Evolutionary conservation across 306 rosid species (phyloP).

Genomic region (Casuarina glauca): DNA sequence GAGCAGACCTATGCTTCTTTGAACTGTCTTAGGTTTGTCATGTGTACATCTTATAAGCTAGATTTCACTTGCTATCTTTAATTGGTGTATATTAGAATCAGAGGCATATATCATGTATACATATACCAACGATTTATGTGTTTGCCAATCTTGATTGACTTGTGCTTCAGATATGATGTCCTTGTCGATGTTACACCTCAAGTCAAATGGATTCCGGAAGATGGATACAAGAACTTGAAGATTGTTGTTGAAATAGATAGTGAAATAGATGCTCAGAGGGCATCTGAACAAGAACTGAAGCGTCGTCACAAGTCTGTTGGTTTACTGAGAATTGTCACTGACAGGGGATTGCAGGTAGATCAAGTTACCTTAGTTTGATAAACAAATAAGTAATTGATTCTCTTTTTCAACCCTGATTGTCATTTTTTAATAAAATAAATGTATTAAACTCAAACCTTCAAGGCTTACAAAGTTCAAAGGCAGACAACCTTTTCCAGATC

Average conservation of each 20-base stretch:
- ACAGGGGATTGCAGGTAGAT: constrained; percentile 88
- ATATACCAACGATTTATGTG: no score
- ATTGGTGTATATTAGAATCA: constrained; percentile 14
- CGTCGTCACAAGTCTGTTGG: constrained; percentile 80
- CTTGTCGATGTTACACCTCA: constrained; percentile 84
- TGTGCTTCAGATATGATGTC: constrained; percentile 75
- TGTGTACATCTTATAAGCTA: constrained; percentile 13
- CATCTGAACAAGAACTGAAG: constrained; percentile 67
- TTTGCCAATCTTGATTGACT: constrained; percentile 24
- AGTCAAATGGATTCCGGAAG: constrained; percentile 77
- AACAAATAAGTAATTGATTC: not conserved
- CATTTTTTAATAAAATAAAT: constrained; percentile 5
- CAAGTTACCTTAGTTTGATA: constrained; percentile 4
- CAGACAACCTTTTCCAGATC: not conserved
- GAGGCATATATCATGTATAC: not conserved
- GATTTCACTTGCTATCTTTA: constrained; percentile 20
- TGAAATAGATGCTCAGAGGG: constrained; percentile 68
- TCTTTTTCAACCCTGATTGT: not conserved
- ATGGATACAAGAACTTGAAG: constrained; percentile 83
- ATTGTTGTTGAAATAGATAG: constrained; percentile 77
- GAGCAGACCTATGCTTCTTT: constrained; percentile 72
- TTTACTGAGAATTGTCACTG: constrained; percentile 64
- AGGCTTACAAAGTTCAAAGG: constrained; percentile 9
- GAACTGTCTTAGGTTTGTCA: constrained; percentile 64
- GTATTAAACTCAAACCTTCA: constrained; percentile 10